Evolutionary conservation across 805 yeast genomes (phyloP).

Genomic region (Suhomyces vadensis): DNA sequence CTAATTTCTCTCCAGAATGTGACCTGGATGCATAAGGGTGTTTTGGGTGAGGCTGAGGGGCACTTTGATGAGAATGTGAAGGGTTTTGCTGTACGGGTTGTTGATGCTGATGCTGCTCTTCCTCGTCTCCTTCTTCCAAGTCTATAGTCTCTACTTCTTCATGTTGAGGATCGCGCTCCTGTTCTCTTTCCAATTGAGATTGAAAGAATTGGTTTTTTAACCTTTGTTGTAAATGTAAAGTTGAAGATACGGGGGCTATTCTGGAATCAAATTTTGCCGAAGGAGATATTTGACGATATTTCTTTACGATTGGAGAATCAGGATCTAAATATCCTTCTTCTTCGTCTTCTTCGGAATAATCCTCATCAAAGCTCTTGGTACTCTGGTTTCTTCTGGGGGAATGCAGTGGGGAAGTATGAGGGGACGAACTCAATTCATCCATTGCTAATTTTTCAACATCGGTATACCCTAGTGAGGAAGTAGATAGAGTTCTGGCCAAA

Average conservation of each 20-base stretch:
- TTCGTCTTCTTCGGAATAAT: background rate
- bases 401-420: conserved; percentile 14
- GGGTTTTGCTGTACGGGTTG: background rate
- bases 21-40: background rate
- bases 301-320: conserved; percentile 15
- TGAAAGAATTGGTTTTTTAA: conserved; percentile 20
- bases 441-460: conserved; percentile 42
- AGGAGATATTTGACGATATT: conserved; percentile 7
- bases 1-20: background rate
- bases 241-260: conserved; percentile 8
- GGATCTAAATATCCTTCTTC: conserved; percentile 13
- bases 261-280: conserved; percentile 1
- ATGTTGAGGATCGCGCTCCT: conserved; percentile 23
- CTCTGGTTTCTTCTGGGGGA: conserved; percentile 8
- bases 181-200: conserved; percentile 12
- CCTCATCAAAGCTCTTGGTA: conserved; percentile 1
- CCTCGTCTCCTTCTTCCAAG: background rate
- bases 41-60: background rate
- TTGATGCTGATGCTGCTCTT: conserved; percentile 3
- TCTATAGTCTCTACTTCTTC: background rate
- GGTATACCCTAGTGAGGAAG: conserved; percentile 63
- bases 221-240: conserved; percentile 17
- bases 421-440: conserved; percentile 14
- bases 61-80: conserved; percentile 1
- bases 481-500: conserved; percentile 74